A percentile compares a stretch with the other conserved stretches of the same genome.
Evolutionary conservation across 1,284 basidiomycete genomes (phyloP).

Genomic region (Exobasidium cylindrosporum): DNA sequence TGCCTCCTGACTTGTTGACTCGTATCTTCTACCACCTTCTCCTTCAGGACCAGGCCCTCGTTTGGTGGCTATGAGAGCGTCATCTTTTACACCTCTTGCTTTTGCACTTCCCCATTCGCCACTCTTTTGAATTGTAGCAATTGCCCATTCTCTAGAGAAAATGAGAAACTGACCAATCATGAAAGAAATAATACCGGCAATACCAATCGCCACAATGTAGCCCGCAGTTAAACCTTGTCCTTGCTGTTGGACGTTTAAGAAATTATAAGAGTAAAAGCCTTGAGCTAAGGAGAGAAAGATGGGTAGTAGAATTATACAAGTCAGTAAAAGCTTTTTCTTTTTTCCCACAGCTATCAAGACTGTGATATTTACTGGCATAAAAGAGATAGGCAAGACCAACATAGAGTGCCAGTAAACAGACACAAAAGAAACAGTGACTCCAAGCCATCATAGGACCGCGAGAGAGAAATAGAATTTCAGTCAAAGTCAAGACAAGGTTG

Average conservation of each 20-base stretch:
- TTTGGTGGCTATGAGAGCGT: conserved; percentile 31
- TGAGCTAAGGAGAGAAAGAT: not conserved
- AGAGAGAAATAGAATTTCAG: conserved; percentile 64
- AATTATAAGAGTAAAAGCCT: conserved; percentile 28
- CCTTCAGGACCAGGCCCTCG: conserved; percentile 36
- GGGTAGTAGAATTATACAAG: not conserved
- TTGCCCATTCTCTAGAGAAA: conserved; percentile 26
- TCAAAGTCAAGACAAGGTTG: conserved; percentile 63
- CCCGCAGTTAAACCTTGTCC: conserved; percentile 22
- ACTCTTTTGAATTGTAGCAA: conserved; percentile 23
- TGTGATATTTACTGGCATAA: conserved; percentile 13
- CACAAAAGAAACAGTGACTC: conserved; percentile 60
- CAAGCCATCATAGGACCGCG: conserved; percentile 61
- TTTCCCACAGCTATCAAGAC: no score
- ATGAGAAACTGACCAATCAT: conserved; percentile 29
- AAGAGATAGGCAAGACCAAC: conserved; percentile 59
- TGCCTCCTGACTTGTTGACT: not conserved
- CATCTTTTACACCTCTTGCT: conserved; percentile 26
- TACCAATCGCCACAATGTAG: conserved; percentile 27
- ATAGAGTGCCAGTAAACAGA: conserved; percentile 63
- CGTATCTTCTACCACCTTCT: conserved; percentile 19
- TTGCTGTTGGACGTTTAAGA: conserved; percentile 31
- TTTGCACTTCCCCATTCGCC: conserved; percentile 33
- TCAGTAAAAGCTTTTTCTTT: not conserved
- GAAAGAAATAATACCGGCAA: conserved; percentile 26